phyloP scores from a whole-genome alignment of 805 yeast genomes.

The Phaffomyces thermotolerans region DNA sequence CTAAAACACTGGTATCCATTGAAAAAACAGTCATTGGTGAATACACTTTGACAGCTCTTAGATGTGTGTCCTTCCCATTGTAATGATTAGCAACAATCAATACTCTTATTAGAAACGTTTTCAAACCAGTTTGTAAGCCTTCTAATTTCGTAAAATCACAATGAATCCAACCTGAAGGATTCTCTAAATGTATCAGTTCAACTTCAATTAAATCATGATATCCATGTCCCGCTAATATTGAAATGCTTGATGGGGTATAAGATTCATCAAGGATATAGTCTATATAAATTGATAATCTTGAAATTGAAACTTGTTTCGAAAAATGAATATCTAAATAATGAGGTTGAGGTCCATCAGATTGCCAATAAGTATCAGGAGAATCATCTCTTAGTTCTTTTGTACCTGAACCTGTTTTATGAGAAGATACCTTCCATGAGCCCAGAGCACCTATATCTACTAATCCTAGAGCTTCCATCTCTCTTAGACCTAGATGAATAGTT shows the following conservation, averaged over 20 bases:
- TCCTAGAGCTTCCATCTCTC: slow-evolving; percentile 49
- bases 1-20: slow-evolving; percentile 17
- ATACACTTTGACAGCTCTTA: slow-evolving; percentile 65
- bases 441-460: slow-evolving; percentile 69
- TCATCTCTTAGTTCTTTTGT: slow-evolving; percentile 67
- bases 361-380: slow-evolving; percentile 77
- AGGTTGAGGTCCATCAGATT: slow-evolving; percentile 88
- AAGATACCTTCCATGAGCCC: slow-evolving; percentile 82
- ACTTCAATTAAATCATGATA: slow-evolving; percentile 72
- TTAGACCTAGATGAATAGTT: slow-evolving; percentile 32
- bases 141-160: slow-evolving; percentile 36
- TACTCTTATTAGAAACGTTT: slow-evolving; percentile 59
- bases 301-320: slow-evolving; percentile 64
- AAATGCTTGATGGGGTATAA: slow-evolving; percentile 75
- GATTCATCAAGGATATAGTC: slow-evolving; percentile 77
- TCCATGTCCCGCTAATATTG: slow-evolving; percentile 68
- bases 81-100: slow-evolving; percentile 75
- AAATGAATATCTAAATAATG: slow-evolving; percentile 77
- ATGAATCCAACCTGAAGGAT: slow-evolving; percentile 77
- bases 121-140: slow-evolving; percentile 42
- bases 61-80: slow-evolving; percentile 92
- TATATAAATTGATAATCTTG: slow-evolving; percentile 62
- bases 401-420: slow-evolving; percentile 66
- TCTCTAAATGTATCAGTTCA: slow-evolving; percentile 45
- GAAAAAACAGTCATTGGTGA: slow-evolving; percentile 30